Conservation (phyloP, 345 rosid species). For the Brassica juncea region DNA sequence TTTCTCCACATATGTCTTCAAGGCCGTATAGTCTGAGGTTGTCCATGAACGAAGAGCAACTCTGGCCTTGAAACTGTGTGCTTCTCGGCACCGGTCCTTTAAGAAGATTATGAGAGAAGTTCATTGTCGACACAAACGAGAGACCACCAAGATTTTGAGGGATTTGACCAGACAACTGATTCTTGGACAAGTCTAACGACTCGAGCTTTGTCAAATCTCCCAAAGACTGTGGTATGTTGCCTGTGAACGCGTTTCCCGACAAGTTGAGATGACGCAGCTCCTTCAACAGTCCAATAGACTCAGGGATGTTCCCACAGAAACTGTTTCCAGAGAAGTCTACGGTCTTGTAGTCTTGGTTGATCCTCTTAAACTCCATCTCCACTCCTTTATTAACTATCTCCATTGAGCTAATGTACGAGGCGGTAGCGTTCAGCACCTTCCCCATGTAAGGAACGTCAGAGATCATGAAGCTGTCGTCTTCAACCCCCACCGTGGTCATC, state of each 20-base stretch:
- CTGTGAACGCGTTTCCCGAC: not conserved
- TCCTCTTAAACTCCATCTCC: not conserved
- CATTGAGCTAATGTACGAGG: not conserved
- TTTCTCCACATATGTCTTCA: not conserved
- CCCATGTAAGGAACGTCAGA: not conserved
- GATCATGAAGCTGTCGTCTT: not conserved
- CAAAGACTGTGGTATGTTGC: not conserved
- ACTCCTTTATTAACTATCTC: not conserved
- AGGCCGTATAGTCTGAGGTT: not conserved
- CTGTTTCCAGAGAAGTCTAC: not conserved
- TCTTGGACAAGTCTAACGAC: not conserved
- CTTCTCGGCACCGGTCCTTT: not conserved
- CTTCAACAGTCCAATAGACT: not conserved
- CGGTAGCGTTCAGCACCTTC: not conserved
- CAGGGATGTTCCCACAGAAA: not conserved
- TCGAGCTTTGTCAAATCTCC: not conserved
- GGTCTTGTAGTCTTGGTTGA: not conserved
- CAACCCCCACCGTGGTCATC: not conserved
- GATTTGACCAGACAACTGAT: not conserved
- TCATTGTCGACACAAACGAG: not conserved
- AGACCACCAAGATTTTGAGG: not conserved
- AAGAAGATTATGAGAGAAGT: not conserved
- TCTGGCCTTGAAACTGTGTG: not conserved
- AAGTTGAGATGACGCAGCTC: not conserved
- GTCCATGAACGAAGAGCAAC: not conserved